phyloP scores from a whole-genome alignment of 1,139 yeast species.

The Suhomyces coccinellae region DNA sequence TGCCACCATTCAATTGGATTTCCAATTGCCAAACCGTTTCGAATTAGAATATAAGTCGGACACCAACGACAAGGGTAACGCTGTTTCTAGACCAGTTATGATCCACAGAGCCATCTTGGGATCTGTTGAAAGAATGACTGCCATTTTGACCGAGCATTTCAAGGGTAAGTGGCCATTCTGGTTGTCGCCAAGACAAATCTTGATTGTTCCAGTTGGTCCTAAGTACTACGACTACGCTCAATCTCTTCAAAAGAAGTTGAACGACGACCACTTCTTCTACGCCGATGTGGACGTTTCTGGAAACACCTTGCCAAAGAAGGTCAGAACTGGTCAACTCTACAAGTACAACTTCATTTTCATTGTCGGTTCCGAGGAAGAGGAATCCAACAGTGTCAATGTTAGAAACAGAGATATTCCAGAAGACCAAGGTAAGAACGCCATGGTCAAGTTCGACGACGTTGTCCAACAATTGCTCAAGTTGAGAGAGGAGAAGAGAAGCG shows the following conservation, averaged over 20 bases:
- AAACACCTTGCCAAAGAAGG: slow-evolving; percentile 94
- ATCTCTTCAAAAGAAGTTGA: slow-evolving; percentile 67
- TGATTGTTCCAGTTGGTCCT: slow-evolving; percentile 94
- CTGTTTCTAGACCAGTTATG: slow-evolving; percentile 80
- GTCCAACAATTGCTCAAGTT: slow-evolving; percentile 63
- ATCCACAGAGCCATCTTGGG: slow-evolving; percentile 98
- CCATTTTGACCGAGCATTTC: slow-evolving; percentile 92
- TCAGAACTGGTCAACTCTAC: slow-evolving; percentile 89
- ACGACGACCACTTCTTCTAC: slow-evolving; percentile 65
- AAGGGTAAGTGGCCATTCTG: slow-evolving; percentile 99
- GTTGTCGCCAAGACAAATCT: slow-evolving; percentile 95
- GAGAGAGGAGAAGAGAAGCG: slow-evolving; percentile 68
- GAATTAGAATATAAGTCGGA: slow-evolving; percentile 83
- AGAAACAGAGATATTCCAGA: slow-evolving; percentile 85
- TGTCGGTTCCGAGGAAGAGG: slow-evolving; percentile 93
- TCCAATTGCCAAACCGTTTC: slow-evolving; percentile 92
- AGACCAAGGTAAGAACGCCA: slow-evolving; percentile 89
- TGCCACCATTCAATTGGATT: slow-evolving; percentile 96
- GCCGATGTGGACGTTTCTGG: slow-evolving; percentile 93
- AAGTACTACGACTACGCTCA: slow-evolving; percentile 88
- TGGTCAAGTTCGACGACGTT: slow-evolving; percentile 68
- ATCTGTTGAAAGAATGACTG: slow-evolving; percentile 97
- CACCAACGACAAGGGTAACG: slow-evolving; percentile 50
- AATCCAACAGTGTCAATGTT: slow-evolving; percentile 75
- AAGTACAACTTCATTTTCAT: slow-evolving; percentile 92